A percentile compares a stretch with the other conserved stretches of the same genome.
Evolutionary conservation across 805 yeast species (phyloP).

Genomic region (Suhomyces kilbournensis): DNA sequence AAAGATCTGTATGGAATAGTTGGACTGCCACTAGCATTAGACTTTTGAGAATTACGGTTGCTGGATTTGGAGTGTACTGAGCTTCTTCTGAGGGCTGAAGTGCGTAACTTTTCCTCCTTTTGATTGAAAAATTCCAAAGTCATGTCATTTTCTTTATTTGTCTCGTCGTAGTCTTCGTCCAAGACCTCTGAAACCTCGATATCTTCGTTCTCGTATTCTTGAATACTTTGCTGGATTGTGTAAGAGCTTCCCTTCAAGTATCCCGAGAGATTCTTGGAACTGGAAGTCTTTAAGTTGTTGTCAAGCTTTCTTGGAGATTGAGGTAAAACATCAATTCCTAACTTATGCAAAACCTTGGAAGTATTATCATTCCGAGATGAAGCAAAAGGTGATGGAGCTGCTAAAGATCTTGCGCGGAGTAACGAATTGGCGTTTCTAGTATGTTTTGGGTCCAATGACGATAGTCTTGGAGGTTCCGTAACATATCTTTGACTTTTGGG

Average conservation of each 20-base stretch:
- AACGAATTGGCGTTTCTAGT: slow-evolving; percentile 22
- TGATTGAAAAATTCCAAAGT: slow-evolving; percentile 14
- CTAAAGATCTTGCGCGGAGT: slow-evolving; percentile 36
- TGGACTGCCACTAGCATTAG: neutral
- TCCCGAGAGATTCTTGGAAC: slow-evolving; percentile 29
- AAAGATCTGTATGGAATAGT: slow-evolving; percentile 14
- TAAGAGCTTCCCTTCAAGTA: slow-evolving; percentile 5
- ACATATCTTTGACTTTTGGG: slow-evolving; percentile 14
- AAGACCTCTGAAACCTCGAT: neutral
- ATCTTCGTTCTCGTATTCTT: neutral
- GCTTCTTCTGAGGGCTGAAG: neutral
- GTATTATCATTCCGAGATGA: slow-evolving; percentile 25
- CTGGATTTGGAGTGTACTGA: neutral
- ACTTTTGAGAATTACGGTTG: neutral
- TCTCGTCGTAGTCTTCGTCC: slow-evolving; percentile 6
- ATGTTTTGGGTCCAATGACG: slow-evolving; percentile 39
- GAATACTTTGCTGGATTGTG: neutral
- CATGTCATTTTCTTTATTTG: slow-evolving; percentile 15
- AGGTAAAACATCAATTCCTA: slow-evolving; percentile 32
- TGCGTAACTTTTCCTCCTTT: slow-evolving; percentile 7
- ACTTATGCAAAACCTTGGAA: slow-evolving; percentile 31
- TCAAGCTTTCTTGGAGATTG: slow-evolving; percentile 14
- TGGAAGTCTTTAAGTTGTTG: slow-evolving; percentile 33
- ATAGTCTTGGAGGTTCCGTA: slow-evolving; percentile 22
- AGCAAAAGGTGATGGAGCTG: slow-evolving; percentile 23